Evolutionary conservation across 2,329 filamentous ascomycete species (phyloP), one percentile per base, ranked within the genome.

Genomic region (Aspergillus ibericus): DNA sequence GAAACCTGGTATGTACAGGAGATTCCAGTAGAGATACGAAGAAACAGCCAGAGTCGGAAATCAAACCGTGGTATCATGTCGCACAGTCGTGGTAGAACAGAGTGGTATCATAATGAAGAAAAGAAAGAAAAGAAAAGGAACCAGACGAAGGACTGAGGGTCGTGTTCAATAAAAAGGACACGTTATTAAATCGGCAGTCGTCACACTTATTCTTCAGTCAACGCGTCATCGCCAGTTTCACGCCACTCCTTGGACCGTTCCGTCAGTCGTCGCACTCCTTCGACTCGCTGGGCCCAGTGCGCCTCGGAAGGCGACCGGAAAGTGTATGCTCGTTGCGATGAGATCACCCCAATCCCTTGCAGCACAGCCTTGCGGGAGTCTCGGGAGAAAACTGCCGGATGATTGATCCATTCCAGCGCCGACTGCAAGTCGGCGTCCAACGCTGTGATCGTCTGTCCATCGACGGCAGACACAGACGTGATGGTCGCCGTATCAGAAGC

Each of bases 291-390:
- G 1, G 95, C 92, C 92, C 93, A 98, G 29, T 98, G 83, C 32
- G 87, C 86, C 79, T 99, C 95, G 5, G 93, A 89, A 0, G 92
- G 87, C 2, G 93, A 95, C 53, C 93, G 87, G 83, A 93, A 97
- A 0, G 95, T 98, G 72, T 93, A 96, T 10, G 90, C 93, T 48
- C 95, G 85, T 77, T 99, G 95, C 6, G 91, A 96, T 70, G 91
- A 95, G 67, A 99, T 97, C 61, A 98, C 93, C 6, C 95, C 93
- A 65, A 99, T 98, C 15, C 93, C 92, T 75, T 99, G 95, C 22
- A 99, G 82, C 2, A 99, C 93, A 4, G 93, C 92, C 80, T 99
- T 99, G 69, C 95, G 88, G 58, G 91, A 95, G 73, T 99, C 95
- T 36, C 95, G 87, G 8, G 90, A 89, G 72, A 99, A 99, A 2